Evolutionary conservation across 2,329 filamentous ascomycete genomes (phyloP).

Genomic region (Tothia fuscella): DNA sequence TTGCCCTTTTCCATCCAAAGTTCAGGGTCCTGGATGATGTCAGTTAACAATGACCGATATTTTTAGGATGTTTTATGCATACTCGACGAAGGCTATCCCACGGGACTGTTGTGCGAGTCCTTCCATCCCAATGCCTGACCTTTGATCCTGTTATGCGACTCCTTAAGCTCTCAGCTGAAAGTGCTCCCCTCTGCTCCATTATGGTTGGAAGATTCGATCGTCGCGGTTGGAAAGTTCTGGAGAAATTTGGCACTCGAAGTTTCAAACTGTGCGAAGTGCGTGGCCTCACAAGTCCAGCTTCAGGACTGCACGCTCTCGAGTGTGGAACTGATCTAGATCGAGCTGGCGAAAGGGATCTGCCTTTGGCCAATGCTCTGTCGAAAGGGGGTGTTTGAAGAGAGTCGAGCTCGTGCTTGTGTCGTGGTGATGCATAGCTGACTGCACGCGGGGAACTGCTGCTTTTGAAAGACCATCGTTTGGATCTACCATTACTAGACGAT

Average conservation of each 20-base stretch:
- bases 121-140: slow-evolving; percentile 26
- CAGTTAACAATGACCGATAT: slow-evolving; percentile 12
- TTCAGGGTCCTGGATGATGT: slow-evolving; percentile 49
- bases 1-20: slow-evolving; percentile 58
- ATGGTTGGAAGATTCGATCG: neutral
- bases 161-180: slow-evolving; percentile 1
- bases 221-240: neutral
- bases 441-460: no score
- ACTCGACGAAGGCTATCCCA: slow-evolving; percentile 38
- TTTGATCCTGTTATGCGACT: neutral
- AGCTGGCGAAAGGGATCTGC: neutral
- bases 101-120: slow-evolving; percentile 18
- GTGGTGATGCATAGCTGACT: no score
- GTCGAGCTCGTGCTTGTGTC: no score
- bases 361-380: slow-evolving; percentile 1
- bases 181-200: neutral
- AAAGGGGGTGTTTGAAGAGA: no score
- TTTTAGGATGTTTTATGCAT: neutral
- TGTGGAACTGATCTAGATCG: neutral
- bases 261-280: neutral
- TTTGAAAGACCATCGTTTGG: no score
- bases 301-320: slow-evolving; percentile 1
- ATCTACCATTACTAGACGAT: no score
- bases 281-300: slow-evolving; percentile 2
- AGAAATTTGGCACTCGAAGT: neutral